phyloP scores from a whole-genome alignment of 129 eudicot species.

The Chrysanthemum lavandulifolium region DNA sequence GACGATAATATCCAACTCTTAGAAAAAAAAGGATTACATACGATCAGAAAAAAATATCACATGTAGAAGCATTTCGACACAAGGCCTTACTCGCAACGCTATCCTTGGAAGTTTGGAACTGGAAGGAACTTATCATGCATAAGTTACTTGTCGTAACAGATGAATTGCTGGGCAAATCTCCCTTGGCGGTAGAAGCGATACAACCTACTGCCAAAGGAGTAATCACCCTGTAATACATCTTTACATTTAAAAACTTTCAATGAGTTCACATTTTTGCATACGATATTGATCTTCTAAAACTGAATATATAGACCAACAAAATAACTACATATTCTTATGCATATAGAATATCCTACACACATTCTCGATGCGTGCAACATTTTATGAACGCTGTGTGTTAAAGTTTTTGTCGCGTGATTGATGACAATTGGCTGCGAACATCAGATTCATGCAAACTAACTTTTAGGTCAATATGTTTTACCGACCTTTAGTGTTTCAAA shows the following conservation, averaged over 20 bases:
- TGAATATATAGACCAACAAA: slow-evolving; percentile 24
- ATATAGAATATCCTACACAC: slow-evolving; percentile 28
- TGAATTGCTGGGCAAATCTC: slow-evolving; percentile 39
- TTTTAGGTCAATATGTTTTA: too few species aligned
- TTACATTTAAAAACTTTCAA: slow-evolving; percentile 11
- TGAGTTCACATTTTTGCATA: background rate
- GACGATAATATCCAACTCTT: too few species aligned
- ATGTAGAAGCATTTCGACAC: too few species aligned
- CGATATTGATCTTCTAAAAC: background rate
- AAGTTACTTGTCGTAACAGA: background rate
- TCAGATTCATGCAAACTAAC: too few species aligned
- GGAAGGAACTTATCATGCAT: background rate
- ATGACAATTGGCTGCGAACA: too few species aligned
- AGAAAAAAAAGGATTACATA: too few species aligned
- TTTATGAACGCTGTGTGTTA: background rate
- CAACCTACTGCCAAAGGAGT: slow-evolving; percentile 32
- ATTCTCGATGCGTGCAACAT: slow-evolving; percentile 12
- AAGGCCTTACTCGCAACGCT: too few species aligned
- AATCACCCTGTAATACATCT: slow-evolving; percentile 31
- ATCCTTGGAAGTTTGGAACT: too few species aligned
- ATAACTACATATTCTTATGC: slow-evolving; percentile 20
- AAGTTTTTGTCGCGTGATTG: background rate
- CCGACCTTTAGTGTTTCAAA: too few species aligned
- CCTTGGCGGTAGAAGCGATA: slow-evolving; percentile 24
- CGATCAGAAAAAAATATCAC: too few species aligned